Evolutionary conservation across 140 eudicot species (phyloP).

Genomic region (Anethum foeniculum): DNA sequence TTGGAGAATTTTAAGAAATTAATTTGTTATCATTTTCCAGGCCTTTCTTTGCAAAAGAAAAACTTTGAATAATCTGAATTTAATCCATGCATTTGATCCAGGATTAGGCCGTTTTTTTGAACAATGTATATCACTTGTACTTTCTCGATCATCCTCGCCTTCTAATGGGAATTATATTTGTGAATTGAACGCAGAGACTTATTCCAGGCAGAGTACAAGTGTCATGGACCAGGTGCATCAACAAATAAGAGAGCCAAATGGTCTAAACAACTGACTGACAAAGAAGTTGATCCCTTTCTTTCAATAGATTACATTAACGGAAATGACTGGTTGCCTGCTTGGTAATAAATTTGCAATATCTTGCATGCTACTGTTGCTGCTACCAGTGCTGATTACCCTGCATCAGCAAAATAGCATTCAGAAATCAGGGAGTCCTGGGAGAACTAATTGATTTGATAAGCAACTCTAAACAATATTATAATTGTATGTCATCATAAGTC

Average conservation of each 20-base stretch:
- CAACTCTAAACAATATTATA: not conserved
- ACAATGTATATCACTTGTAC: not conserved
- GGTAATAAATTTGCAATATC: slow-evolving; percentile 11
- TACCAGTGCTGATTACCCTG: not conserved
- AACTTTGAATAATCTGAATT: not conserved
- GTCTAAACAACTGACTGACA: slow-evolving; percentile 40
- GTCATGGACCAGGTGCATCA: slow-evolving; percentile 71
- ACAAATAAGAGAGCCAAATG: slow-evolving; percentile 43
- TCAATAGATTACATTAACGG: slow-evolving; percentile 56
- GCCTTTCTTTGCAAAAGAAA: not conserved
- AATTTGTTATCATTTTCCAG: not conserved
- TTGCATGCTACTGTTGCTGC: not conserved
- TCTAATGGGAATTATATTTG: not conserved
- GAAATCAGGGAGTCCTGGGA: not conserved
- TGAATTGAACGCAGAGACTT: slow-evolving; percentile 37
- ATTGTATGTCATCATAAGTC: not conserved
- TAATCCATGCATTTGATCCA: not conserved
- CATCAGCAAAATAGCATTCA: not conserved
- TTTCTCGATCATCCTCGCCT: not conserved
- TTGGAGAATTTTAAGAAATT: not conserved
- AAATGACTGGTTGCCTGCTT: slow-evolving; percentile 60
- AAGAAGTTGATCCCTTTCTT: slow-evolving; percentile 48
- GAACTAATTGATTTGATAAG: not conserved
- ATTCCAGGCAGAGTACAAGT: slow-evolving; percentile 62
- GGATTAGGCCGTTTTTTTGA: not conserved